phyloP scores from a whole-genome alignment of 805 yeast species.

The Sugiyamaella floridensis region DNA sequence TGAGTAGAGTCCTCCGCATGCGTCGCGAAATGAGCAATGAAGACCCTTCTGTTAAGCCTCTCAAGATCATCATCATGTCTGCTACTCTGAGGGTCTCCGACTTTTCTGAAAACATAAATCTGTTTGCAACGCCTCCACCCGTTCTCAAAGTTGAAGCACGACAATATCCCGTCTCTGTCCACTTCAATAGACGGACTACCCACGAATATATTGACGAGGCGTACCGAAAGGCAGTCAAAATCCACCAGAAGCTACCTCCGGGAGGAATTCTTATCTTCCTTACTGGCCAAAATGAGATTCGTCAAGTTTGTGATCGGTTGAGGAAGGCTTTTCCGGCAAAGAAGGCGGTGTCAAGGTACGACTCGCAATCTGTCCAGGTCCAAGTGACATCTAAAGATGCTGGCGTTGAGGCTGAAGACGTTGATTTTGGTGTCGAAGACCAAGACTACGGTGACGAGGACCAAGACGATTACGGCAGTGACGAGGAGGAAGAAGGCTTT shows the following conservation, averaged over 20 bases:
- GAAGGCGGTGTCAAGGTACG: constrained; percentile 24
- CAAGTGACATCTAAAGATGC: constrained; percentile 51
- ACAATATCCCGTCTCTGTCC: constrained; percentile 88
- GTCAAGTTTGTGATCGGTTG: constrained; percentile 61
- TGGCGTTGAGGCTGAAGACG: constrained; percentile 79
- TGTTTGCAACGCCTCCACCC: constrained; percentile 76
- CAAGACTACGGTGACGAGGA: constrained; percentile 33
- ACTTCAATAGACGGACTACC: constrained; percentile 75
- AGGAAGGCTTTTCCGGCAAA: constrained; percentile 61
- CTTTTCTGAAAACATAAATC: constrained; percentile 69
- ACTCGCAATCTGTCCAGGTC: constrained; percentile 37
- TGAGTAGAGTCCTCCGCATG: constrained; percentile 74
- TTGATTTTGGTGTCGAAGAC: constrained; percentile 44
- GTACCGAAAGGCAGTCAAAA: constrained; percentile 73
- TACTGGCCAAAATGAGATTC: constrained; percentile 93
- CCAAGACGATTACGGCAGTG: constrained; percentile 35
- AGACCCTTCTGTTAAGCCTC: constrained; percentile 47
- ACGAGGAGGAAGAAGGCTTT: constrained; percentile 50
- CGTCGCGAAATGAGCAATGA: constrained; percentile 41
- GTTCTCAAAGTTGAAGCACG: constrained; percentile 84
- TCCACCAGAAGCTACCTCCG: constrained; percentile 78
- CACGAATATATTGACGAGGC: constrained; percentile 82
- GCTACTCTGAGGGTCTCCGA: constrained; percentile 93
- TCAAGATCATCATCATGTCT: constrained; percentile 89
- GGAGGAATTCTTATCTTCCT: constrained; percentile 90